Evolutionary conservation across 768 basidiomycete species (phyloP), one percentile per base, ranked within the genome.

Genomic region (Mycena crocata): DNA sequence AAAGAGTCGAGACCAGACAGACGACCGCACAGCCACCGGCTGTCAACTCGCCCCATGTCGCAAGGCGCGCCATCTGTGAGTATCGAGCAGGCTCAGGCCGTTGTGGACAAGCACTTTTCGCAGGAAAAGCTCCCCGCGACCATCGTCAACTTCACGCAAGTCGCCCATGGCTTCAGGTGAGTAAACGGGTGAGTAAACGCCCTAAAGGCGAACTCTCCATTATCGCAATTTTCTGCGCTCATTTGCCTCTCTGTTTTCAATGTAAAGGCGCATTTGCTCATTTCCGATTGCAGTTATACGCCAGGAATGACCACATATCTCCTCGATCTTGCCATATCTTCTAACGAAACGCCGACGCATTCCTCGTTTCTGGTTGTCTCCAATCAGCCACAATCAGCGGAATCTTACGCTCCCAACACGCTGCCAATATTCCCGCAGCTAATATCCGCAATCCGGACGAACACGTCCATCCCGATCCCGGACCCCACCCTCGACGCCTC

Each of bases 381-480:
- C 5, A 28, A 50, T 24, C 14, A 61, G 12, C 40, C 57, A 21
- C 35, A 62, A 12, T 31, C 30, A 46, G 17, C 50, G 6, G 42
- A 51, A 5, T 19, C 10, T 24, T 83, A 77, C 70, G 79, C 66
- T 40, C 72, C 80, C 30, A 83, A 84, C 68, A 57, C 80, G 32
- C 79, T 86, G 15, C 69, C 79, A 3, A 70, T 79, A 8, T 78
- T 84, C 52, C 75, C 81, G 39, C 62, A 73, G 46, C 78, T 88
- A 45, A 78, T 87, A 57, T 58, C 75, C 34, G 77, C 76, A 50
- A 85, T 90, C 59, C 79, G 80, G 39, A 71, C 72, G 5, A 73
- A 77, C 40, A 86, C 89, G 9, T 77, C 80, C 21, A 81, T 90
- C 49, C 89, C 90, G 7, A 78, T 88, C 35, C 79, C 85, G 12